phyloP scores from a whole-genome alignment of 2,329 filamentous ascomycete species.

The Alternaria viburni region DNA sequence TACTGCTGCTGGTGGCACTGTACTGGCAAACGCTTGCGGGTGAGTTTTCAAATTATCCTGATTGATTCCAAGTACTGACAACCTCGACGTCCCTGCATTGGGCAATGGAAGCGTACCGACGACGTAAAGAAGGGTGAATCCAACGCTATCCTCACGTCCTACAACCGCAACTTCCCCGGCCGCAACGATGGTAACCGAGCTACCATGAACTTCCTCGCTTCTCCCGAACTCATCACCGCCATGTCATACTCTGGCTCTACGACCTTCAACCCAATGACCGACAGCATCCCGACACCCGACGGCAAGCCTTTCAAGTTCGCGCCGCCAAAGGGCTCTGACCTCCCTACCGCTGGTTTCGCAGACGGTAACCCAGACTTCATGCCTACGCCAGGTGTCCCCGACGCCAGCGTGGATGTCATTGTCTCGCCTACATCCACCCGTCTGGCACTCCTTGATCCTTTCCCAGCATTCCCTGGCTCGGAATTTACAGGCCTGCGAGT shows the following conservation, averaged over 20 bases:
- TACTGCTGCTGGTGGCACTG: constrained; percentile 80
- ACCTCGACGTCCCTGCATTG: constrained; percentile 73
- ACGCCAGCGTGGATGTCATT: constrained; percentile 72
- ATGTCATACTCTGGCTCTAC: constrained; percentile 92
- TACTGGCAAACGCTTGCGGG: constrained; percentile 92
- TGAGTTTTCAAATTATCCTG: constrained; percentile 12
- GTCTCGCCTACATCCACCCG: constrained; percentile 89
- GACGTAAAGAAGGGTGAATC: constrained; percentile 80
- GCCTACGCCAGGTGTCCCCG: constrained; percentile 73
- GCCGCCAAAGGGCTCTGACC: constrained; percentile 68
- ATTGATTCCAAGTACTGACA: constrained; percentile 12
- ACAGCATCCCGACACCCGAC: constrained; percentile 78
- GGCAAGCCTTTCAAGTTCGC: constrained; percentile 86
- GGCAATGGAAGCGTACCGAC: constrained; percentile 91
- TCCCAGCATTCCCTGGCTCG: constrained; percentile 76
- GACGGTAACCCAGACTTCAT: constrained; percentile 76
- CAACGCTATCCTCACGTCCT: constrained; percentile 95
- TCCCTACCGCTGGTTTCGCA: constrained; percentile 78
- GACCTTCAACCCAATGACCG: constrained; percentile 94
- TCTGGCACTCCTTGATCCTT: constrained; percentile 89
- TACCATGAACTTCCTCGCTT: constrained; percentile 99
- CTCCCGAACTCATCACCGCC: constrained; percentile 94
- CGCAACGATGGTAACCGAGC: constrained; percentile 95
- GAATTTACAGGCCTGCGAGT: constrained; percentile 82
- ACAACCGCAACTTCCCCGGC: constrained; percentile 97